Evolutionary conservation across 495 filamentous ascomycete species (phyloP).

Genomic region (Neurospora sublineolata): DNA sequence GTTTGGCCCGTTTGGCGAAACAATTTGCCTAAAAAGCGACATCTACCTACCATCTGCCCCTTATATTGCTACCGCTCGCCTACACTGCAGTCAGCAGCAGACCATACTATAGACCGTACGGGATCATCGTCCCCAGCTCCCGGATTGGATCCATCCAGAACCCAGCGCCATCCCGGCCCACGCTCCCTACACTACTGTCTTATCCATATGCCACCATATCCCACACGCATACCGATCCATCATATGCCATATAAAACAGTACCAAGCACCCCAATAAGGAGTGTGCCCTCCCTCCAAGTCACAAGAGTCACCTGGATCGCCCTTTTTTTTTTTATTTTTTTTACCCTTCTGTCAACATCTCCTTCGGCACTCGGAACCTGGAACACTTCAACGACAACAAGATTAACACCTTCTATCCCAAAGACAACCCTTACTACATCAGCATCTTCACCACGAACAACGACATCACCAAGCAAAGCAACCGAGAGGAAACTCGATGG

Average conservation of each 20-base stretch:
- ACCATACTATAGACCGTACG: neutral
- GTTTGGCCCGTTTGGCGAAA: neutral
- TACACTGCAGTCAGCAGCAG: neutral
- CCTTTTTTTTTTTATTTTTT: neutral
- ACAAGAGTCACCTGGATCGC: conserved; percentile 4
- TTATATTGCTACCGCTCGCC: neutral
- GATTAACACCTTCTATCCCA: neutral
- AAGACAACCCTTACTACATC: neutral
- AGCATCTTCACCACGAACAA: neutral
- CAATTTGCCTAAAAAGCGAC: neutral
- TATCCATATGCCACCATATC: neutral
- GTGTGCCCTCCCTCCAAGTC: neutral
- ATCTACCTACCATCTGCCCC: neutral
- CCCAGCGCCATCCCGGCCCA: neutral
- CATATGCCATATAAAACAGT: neutral
- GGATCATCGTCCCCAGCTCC: neutral
- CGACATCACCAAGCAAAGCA: neutral
- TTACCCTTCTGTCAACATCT: neutral
- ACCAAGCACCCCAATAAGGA: neutral
- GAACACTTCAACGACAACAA: neutral
- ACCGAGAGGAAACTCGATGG: conserved; percentile 9
- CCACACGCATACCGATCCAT: neutral
- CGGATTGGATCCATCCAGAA: neutral
- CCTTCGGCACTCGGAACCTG: neutral
- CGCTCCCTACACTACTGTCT: neutral